Evolutionary conservation across 208 protist genomes (phyloP).

Genomic region (Crithidia brevicula): DNA sequence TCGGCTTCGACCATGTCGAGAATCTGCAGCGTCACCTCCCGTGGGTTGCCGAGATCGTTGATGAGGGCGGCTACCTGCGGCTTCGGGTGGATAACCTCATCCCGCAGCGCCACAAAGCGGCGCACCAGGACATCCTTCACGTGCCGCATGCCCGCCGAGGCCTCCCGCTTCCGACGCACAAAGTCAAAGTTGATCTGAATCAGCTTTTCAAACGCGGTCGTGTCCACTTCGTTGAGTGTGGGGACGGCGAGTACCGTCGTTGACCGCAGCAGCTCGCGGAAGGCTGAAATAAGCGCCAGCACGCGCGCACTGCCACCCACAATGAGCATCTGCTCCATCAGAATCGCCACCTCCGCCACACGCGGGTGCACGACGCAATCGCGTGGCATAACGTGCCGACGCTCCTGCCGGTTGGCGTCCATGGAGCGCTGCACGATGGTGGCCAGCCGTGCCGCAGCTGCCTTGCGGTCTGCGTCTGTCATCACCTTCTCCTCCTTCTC

Average conservation of each 20-base stretch:
- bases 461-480: constrained; percentile 34
- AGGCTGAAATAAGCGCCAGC: constrained; percentile 67
- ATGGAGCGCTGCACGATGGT: constrained; percentile 34
- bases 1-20: constrained; percentile 60
- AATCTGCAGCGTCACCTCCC: constrained; percentile 52
- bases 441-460: constrained; percentile 23
- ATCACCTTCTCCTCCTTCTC: constrained; percentile 33
- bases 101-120: constrained; percentile 51
- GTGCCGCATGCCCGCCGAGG: constrained; percentile 73
- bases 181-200: constrained; percentile 78
- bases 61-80: constrained; percentile 26
- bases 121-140: constrained; percentile 71
- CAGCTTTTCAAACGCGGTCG: constrained; percentile 58
- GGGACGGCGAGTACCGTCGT: constrained; percentile 54
- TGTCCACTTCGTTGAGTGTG: constrained; percentile 49
- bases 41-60: constrained; percentile 40
- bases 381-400: constrained; percentile 17
- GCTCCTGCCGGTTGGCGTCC: constrained; percentile 27
- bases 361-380: constrained; percentile 63
- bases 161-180: constrained; percentile 60
- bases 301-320: constrained; percentile 81
- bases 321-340: constrained; percentile 81
- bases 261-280: constrained; percentile 55
- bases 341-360: constrained; percentile 66
- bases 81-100: constrained; percentile 39